Conservation (phyloP, 2,329 filamentous ascomycete species). For the Cryphonectria nitschkei region DNA sequence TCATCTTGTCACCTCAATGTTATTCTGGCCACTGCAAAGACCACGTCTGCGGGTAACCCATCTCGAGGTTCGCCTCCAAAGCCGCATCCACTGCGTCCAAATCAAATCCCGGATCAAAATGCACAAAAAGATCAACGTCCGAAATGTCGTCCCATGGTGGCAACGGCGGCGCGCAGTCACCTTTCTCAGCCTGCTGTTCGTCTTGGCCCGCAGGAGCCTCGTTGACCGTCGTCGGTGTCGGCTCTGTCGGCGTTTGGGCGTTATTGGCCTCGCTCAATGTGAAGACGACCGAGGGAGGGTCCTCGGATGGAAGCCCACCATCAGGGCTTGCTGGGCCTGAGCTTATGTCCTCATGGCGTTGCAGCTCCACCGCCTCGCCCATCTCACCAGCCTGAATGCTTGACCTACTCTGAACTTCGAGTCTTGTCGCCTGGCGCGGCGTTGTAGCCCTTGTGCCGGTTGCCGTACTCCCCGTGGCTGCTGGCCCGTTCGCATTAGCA, state of each 20-base stretch:
- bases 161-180: conserved; percentile 18
- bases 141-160: conserved; percentile 40
- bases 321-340: background rate
- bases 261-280: background rate
- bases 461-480: conserved; percentile 30
- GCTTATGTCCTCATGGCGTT: background rate
- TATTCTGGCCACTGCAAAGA: conserved; percentile 30
- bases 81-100: conserved; percentile 58
- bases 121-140: conserved; percentile 57
- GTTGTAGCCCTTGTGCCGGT: background rate
- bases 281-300: background rate
- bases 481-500: background rate
- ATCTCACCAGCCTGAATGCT: background rate
- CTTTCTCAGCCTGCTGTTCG: background rate
- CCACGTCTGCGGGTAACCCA: conserved; percentile 58
- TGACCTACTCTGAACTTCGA: background rate
- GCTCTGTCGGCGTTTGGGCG: background rate
- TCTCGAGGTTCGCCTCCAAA: conserved; percentile 58
- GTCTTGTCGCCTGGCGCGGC: background rate
- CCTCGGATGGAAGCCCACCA: background rate
- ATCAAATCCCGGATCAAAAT: conserved; percentile 60
- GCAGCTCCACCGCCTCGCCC: background rate
- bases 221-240: background rate
- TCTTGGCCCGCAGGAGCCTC: background rate
- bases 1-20: background rate